Percentiles rank a stretch among this genome's conserved stretches.
phyloP scores from a whole-genome alignment of 352 stramenopile species.

The Globisporangium acanthophoron region DNA sequence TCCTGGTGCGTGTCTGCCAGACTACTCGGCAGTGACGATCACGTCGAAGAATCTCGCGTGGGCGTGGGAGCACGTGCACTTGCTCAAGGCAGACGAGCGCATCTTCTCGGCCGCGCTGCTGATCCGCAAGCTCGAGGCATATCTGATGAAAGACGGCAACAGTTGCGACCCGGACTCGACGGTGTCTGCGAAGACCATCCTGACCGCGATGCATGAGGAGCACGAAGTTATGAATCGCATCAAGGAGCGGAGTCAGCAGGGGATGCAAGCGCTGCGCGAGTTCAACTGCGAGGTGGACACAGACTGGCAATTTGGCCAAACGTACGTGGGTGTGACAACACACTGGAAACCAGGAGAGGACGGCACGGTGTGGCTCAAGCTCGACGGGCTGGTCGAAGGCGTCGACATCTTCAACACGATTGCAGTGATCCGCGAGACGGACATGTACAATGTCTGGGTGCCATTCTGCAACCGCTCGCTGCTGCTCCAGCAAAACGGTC shows the following conservation, averaged over 20 bases:
- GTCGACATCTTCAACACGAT: conserved; percentile 83
- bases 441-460: conserved; percentile 68
- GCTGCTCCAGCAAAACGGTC: conserved; percentile 45
- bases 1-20: conserved; percentile 22
- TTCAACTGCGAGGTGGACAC: conserved; percentile 60
- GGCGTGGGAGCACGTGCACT: conserved; percentile 68
- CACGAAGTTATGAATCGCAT: conserved; percentile 43
- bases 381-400: conserved; percentile 68
- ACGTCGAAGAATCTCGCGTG: conserved; percentile 47
- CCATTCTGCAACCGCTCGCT: conserved; percentile 70
- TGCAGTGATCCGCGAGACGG: conserved; percentile 75
- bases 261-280: conserved; percentile 50
- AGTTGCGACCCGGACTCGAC: conserved; percentile 5
- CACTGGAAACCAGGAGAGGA: conserved; percentile 73
- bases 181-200: conserved; percentile 20
- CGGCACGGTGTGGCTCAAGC: conserved; percentile 76
- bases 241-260: conserved; percentile 43
- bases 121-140: conserved; percentile 64
- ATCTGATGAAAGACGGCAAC: conserved; percentile 24
- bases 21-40: conserved; percentile 55
- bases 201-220: conserved; percentile 51
- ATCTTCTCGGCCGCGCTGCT: conserved; percentile 65
- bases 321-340: conserved; percentile 69
- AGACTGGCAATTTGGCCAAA: conserved; percentile 75
- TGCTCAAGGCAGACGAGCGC: conserved; percentile 63